Evolutionary conservation across 352 stramenopile genomes (phyloP).

Genomic region (Lagenidium sp.): DNA sequence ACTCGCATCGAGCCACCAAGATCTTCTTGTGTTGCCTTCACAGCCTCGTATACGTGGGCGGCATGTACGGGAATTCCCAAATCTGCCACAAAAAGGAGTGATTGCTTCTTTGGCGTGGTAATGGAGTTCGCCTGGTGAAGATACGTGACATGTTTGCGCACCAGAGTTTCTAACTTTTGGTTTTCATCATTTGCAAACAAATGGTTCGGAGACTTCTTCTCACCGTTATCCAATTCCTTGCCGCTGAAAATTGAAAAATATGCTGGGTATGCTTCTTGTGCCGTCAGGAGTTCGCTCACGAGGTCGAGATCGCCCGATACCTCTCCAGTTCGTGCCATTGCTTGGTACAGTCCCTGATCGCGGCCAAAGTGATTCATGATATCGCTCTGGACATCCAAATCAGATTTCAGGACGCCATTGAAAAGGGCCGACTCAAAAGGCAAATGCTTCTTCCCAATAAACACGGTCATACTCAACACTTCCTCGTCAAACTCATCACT

Average conservation of each 20-base stretch:
- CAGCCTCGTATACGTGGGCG: constrained; percentile 36
- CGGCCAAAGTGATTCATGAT: constrained; percentile 72
- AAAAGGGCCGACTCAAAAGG: constrained; percentile 68
- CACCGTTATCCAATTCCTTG: constrained; percentile 9
- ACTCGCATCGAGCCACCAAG: constrained; percentile 52
- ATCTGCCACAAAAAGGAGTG: constrained; percentile 47
- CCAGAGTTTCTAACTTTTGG: constrained; percentile 35
- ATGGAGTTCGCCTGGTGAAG: constrained; percentile 42
- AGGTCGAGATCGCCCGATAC: constrained; percentile 58
- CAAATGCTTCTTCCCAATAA: constrained; percentile 72
- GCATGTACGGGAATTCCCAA: constrained; percentile 41
- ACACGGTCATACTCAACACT: constrained; percentile 68
- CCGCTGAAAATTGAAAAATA: constrained; percentile 61
- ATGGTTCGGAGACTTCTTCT: constrained; percentile 14
- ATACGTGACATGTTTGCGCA: constrained; percentile 39
- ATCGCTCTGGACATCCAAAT: constrained; percentile 55
- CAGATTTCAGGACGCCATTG: constrained; percentile 75
- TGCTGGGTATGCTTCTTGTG: constrained; percentile 49
- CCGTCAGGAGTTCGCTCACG: constrained; percentile 46
- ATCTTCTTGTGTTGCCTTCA: constrained; percentile 62
- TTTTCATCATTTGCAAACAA: constrained; percentile 59
- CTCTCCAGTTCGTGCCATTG: constrained; percentile 39
- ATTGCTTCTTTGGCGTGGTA: constrained; percentile 57
- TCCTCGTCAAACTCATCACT: constrained; percentile 41
- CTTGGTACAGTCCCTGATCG: constrained; percentile 75